These are phyloP conservation scores for Didymella lethalis DNA, from an alignment of 2,329 filamentous ascomycete genomes.

Conservation along the genomic window DNA sequence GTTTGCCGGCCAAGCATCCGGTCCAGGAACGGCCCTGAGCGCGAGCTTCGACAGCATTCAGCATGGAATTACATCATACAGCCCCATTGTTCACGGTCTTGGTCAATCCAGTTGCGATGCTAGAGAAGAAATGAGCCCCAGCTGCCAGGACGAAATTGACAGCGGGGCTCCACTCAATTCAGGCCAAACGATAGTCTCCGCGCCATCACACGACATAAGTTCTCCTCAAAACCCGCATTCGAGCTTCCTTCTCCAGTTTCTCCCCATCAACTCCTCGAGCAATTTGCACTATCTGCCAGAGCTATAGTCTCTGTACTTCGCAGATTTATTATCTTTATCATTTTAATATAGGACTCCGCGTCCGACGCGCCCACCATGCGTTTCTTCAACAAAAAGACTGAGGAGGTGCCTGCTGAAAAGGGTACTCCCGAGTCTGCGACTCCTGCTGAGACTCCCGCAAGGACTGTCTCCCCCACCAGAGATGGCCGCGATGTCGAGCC, in stretches of 20 bases:
- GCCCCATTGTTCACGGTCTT: slow-evolving; percentile 31
- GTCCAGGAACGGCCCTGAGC: slow-evolving; percentile 18
- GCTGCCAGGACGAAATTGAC: slow-evolving; percentile 26
- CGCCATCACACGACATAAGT: slow-evolving; percentile 32
- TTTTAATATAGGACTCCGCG: slow-evolving; percentile 12
- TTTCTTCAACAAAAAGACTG: slow-evolving; percentile 32
- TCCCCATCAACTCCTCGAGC: slow-evolving; percentile 26
- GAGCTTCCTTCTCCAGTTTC: slow-evolving; percentile 22
- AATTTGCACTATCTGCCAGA: slow-evolving; percentile 16
- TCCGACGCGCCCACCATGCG: slow-evolving; percentile 28
- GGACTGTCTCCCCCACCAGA: slow-evolving; percentile 30
- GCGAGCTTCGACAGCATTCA: slow-evolving; percentile 20
- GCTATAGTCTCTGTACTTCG: slow-evolving; percentile 10
- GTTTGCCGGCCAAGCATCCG: slow-evolving; percentile 12
- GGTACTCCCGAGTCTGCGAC: slow-evolving; percentile 37
- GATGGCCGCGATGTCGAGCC: slow-evolving; percentile 24
- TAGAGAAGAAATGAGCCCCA: slow-evolving; percentile 28
- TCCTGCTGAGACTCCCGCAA: slow-evolving; percentile 36
- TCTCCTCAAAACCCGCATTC: slow-evolving; percentile 33
- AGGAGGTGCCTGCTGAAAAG: slow-evolving; percentile 32
- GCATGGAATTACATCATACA: slow-evolving; percentile 34
- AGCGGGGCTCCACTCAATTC: slow-evolving; percentile 35
- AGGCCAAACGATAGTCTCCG: slow-evolving; percentile 28
- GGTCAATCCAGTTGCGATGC: slow-evolving; percentile 26
- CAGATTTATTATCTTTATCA: slow-evolving; percentile 8